A percentile compares a stretch with the other conserved stretches of the same genome.
Conservation (phyloP, 106 monocot genomes). For the Dioscorea alata region DNA sequence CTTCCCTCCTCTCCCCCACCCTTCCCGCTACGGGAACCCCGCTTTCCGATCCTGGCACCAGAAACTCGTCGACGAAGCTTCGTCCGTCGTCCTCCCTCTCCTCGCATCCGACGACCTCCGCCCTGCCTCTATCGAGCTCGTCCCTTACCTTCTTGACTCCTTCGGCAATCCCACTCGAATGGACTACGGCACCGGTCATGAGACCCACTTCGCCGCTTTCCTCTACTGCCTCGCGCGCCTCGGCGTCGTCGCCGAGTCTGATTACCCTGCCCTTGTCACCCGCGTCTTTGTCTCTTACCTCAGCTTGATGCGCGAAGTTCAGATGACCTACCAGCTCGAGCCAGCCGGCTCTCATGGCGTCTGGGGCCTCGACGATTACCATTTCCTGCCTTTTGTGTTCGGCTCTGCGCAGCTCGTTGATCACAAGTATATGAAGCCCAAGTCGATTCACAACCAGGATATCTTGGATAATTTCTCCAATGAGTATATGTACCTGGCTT, state of each 20-base stretch:
- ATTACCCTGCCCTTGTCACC: conserved; percentile 63
- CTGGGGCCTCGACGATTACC: conserved; percentile 96
- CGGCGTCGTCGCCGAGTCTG: conserved; percentile 58
- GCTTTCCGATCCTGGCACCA: conserved; percentile 78
- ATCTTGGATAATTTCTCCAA: conserved; percentile 79
- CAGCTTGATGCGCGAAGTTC: conserved; percentile 77
- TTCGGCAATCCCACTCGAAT: conserved; percentile 85
- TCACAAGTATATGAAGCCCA: conserved; percentile 99
- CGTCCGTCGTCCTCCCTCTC: conserved; percentile 27
- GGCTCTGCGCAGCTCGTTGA: conserved; percentile 90
- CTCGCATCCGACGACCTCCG: conserved; percentile 15
- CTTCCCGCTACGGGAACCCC: conserved; percentile 85
- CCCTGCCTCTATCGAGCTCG: conserved; percentile 45
- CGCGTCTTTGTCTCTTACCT: conserved; percentile 67
- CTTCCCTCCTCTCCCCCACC: conserved; percentile 56
- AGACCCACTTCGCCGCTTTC: conserved; percentile 88
- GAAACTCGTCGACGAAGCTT: conserved; percentile 22
- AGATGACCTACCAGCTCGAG: conserved; percentile 64
- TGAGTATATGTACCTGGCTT: conserved; percentile 82
- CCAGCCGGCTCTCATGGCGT: conserved; percentile 96
- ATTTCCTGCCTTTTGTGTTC: conserved; percentile 87
- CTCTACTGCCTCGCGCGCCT: conserved; percentile 85
- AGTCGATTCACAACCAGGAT: conserved; percentile 90
- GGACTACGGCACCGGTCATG: conserved; percentile 95
- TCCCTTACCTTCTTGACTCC: conserved; percentile 81